Conservation (phyloP, 352 stramenopile species). For the Phytopythium kandeliae region DNA sequence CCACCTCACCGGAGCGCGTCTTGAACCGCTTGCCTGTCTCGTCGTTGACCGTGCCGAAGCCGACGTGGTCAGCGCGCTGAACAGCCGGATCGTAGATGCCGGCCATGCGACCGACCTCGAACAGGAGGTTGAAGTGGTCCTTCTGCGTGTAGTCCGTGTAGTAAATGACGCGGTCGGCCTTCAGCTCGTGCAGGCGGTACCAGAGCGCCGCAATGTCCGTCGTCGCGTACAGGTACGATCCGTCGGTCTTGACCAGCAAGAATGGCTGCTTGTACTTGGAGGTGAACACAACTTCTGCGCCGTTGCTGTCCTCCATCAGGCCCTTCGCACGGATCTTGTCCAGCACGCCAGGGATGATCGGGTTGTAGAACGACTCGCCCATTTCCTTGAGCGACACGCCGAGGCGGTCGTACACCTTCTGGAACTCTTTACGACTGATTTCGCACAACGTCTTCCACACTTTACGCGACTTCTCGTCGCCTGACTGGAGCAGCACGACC, state of each 20-base stretch:
- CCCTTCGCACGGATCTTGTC: conserved; percentile 85
- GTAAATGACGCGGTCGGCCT: conserved; percentile 77
- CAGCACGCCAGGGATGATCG: conserved; percentile 83
- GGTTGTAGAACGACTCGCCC: conserved; percentile 86
- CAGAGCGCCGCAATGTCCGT: conserved; percentile 84
- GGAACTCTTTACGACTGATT: conserved; percentile 79
- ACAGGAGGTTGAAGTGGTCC: conserved; percentile 83
- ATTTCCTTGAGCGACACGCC: conserved; percentile 73
- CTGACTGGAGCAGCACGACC: conserved; percentile 98
- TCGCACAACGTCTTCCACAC: conserved; percentile 82
- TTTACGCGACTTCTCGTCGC: conserved; percentile 69
- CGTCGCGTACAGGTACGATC: conserved; percentile 82
- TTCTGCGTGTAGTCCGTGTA: conserved; percentile 89
- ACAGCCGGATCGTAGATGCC: conserved; percentile 75
- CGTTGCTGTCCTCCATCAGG: conserved; percentile 88
- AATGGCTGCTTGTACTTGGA: conserved; percentile 88
- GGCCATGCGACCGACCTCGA: conserved; percentile 73
- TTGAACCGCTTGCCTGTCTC: conserved; percentile 95
- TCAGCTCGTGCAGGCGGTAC: conserved; percentile 82
- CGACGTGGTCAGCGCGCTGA: conserved; percentile 81
- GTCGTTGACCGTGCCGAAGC: conserved; percentile 85
- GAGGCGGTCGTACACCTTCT: conserved; percentile 82
- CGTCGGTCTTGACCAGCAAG: conserved; percentile 82
- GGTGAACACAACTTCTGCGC: conserved; percentile 89
- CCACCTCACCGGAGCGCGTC: conserved; percentile 96